Conservation (phyloP, 2,329 filamentous ascomycete species). For the Ophiocordyceps unilateralis region DNA sequence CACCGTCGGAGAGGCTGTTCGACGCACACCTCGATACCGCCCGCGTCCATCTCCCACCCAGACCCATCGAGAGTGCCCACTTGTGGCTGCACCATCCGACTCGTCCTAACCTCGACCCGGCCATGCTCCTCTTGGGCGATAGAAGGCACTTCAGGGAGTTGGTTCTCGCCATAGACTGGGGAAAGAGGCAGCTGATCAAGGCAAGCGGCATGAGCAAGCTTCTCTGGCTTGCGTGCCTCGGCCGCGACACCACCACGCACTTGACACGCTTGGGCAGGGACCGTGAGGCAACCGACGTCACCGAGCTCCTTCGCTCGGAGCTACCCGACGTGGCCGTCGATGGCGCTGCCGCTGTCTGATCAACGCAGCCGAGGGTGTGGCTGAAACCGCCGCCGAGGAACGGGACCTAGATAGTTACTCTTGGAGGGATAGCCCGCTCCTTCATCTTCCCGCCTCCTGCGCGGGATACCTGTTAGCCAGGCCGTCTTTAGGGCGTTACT, state of each 20-base stretch:
- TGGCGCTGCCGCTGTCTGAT: background rate
- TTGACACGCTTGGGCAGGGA: constrained; percentile 21
- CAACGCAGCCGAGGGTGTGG: too few species aligned
- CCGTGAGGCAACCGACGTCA: constrained; percentile 22
- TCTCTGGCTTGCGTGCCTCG: constrained; percentile 22
- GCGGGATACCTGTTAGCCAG: too few species aligned
- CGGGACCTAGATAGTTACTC: too few species aligned
- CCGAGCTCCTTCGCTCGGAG: constrained; percentile 14
- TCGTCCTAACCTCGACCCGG: constrained; percentile 26
- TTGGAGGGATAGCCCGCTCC: too few species aligned
- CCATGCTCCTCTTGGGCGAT: constrained; percentile 26
- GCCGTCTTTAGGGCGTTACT: too few species aligned
- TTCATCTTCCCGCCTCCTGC: too few species aligned
- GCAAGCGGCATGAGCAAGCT: constrained; percentile 14
- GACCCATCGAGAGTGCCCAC: constrained; percentile 32
- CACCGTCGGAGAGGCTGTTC: constrained; percentile 30
- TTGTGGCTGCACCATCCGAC: constrained; percentile 37
- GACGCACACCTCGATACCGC: constrained; percentile 33
- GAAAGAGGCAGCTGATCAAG: constrained; percentile 11
- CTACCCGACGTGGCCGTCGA: background rate
- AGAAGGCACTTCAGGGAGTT: constrained; percentile 12
- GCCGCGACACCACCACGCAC: constrained; percentile 29
- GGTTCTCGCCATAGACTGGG: constrained; percentile 8
- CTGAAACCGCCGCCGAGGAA: too few species aligned
- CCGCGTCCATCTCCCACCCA: constrained; percentile 17